phyloP scores from a whole-genome alignment of 1,284 basidiomycete species.

The Meira nashicola region DNA sequence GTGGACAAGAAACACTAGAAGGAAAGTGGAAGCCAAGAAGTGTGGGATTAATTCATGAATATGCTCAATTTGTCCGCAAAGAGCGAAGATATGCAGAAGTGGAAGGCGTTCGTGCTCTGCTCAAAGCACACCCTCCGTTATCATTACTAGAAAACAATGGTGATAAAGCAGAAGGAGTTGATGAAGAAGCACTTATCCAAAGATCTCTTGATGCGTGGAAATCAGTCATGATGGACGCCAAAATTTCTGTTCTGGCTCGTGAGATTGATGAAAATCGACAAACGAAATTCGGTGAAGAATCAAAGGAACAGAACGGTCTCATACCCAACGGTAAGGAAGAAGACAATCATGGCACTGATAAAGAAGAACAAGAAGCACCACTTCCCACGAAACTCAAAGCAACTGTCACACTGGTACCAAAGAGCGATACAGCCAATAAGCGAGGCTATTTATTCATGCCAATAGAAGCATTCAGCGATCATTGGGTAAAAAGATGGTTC shows the following conservation, averaged over 20 bases:
- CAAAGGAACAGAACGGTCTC: not conserved
- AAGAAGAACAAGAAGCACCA: not conserved
- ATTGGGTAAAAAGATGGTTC: slow-evolving; percentile 80
- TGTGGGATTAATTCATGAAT: slow-evolving; percentile 79
- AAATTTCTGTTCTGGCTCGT: slow-evolving; percentile 6
- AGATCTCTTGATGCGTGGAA: slow-evolving; percentile 30
- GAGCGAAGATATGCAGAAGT: slow-evolving; percentile 78
- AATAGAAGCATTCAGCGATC: slow-evolving; percentile 69
- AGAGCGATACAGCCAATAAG: slow-evolving; percentile 74
- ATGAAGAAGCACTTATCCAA: slow-evolving; percentile 21
- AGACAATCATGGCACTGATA: not conserved
- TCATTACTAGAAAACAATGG: slow-evolving; percentile 2
- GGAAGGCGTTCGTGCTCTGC: slow-evolving; percentile 74
- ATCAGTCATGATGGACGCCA: slow-evolving; percentile 23
- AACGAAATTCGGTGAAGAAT: not conserved
- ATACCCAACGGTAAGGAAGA: slow-evolving; percentile 1
- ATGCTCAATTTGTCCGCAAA: slow-evolving; percentile 64
- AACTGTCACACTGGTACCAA: slow-evolving; percentile 23
- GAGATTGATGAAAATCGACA: slow-evolving; percentile 9
- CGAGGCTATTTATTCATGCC: slow-evolving; percentile 75
- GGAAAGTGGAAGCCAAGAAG: slow-evolving; percentile 77
- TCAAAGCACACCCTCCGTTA: slow-evolving; percentile 52
- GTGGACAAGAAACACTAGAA: slow-evolving; percentile 77
- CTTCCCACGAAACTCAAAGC: slow-evolving; percentile 28
- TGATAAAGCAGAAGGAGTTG: not conserved